phyloP scores from a whole-genome alignment of 192 early-diverging fungal species.

The Funneliformis mosseae region DNA sequence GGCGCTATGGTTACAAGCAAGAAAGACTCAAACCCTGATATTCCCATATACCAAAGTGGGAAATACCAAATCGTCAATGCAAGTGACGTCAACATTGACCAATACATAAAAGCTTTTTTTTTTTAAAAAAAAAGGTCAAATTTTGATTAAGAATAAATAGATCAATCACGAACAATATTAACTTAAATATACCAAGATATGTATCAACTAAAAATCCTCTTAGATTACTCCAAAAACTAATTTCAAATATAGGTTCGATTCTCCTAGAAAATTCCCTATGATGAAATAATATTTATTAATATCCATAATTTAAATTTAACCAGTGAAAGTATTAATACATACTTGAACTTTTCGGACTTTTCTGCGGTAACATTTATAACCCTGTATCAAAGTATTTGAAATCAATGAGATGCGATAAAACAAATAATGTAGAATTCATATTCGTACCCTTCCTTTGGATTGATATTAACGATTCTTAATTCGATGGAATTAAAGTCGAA shows the following conservation, averaged over 20 bases:
- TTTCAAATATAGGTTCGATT: background rate
- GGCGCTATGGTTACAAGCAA: conserved; percentile 65
- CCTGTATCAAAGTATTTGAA: background rate
- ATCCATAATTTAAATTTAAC: background rate
- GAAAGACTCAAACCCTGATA: conserved; percentile 78
- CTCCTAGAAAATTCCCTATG: background rate
- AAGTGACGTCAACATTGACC: conserved; percentile 79
- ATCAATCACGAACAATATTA: background rate
- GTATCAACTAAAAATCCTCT: conserved; percentile 60
- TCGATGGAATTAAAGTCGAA: conserved; percentile 66
- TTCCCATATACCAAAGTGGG: conserved; percentile 84
- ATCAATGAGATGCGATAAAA: background rate
- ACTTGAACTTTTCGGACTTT: background rate
- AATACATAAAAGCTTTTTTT: conserved; percentile 68
- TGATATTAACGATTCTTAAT: conserved; percentile 51
- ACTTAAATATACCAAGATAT: conserved; percentile 59
- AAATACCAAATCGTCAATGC: conserved; percentile 79
- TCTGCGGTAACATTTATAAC: background rate
- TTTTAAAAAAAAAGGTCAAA: background rate
- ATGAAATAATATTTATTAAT: background rate
- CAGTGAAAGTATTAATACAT: background rate
- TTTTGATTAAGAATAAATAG: background rate
- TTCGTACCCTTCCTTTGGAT: conserved; percentile 29
- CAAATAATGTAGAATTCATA: background rate
- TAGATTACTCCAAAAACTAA: conserved; percentile 12